Conservation (phyloP, 163 green algal species). For the Coccomyxa subellipsoidea region DNA sequence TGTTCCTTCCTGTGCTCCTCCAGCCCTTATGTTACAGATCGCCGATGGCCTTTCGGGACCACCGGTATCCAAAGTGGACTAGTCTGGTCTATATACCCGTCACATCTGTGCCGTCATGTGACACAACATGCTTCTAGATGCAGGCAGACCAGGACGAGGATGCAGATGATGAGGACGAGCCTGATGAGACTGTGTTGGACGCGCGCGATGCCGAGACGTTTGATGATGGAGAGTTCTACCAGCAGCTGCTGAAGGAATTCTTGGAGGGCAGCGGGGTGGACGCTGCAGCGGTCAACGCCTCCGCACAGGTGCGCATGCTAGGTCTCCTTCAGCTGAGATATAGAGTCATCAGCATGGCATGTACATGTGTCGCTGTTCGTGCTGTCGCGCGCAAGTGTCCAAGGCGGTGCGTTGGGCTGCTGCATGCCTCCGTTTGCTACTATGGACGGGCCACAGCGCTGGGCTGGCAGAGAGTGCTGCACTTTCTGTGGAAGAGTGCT, state of each 20-base stretch:
- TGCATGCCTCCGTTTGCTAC: no score
- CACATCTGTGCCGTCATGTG: neutral
- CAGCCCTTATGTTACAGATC: no score
- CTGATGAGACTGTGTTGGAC: slow-evolving; percentile 12
- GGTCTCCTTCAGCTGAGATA: neutral
- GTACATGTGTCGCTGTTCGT: neutral
- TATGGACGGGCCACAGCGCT: no score
- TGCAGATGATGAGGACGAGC: neutral
- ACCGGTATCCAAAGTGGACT: no score
- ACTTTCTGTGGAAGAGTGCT: no score
- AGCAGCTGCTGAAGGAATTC: slow-evolving; percentile 89
- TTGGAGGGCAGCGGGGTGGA: slow-evolving; percentile 47
- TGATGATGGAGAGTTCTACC: slow-evolving; percentile 91
- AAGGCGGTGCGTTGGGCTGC: no score
- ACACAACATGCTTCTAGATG: neutral
- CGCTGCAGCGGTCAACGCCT: neutral
- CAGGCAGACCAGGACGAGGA: neutral
- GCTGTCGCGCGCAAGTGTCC: no score
- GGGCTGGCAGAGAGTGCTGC: no score
- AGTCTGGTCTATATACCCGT: no score
- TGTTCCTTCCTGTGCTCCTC: no score
- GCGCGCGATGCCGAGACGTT: slow-evolving; percentile 74
- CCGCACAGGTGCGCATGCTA: neutral
- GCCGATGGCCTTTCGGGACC: no score
- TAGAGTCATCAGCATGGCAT: neutral